These are phyloP conservation scores for Dipodascopsis tothii DNA, from an alignment of 805 yeast species.

Conservation along the genomic window DNA sequence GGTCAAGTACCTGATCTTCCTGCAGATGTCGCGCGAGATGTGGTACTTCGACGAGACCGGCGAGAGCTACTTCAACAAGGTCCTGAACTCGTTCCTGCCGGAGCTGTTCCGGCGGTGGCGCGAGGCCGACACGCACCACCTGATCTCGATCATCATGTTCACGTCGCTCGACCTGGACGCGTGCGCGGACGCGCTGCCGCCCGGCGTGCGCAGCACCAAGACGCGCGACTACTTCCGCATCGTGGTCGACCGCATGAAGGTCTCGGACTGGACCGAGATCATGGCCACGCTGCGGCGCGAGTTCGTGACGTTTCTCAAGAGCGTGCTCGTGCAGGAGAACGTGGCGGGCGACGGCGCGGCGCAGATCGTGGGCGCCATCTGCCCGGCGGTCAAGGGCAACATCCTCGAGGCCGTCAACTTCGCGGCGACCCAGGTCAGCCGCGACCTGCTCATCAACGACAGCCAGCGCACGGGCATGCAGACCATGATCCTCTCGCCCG, in stretches of 20 bases:
- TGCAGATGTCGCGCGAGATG: constrained; percentile 91
- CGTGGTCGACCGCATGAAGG: constrained; percentile 89
- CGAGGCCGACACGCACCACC: constrained; percentile 77
- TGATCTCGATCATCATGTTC: constrained; percentile 81
- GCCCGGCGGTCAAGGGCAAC: constrained; percentile 88
- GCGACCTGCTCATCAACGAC: constrained; percentile 77
- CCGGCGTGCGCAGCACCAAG: constrained; percentile 63
- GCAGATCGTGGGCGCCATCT: constrained; percentile 50
- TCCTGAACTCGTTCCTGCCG: constrained; percentile 88
- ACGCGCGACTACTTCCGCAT: constrained; percentile 80
- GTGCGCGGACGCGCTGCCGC: constrained; percentile 35
- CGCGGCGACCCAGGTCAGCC: constrained; percentile 68
- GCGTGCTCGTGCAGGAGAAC: constrained; percentile 48
- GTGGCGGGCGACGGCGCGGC: constrained; percentile 29
- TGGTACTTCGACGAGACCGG: constrained; percentile 98
- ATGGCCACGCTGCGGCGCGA: constrained; percentile 82
- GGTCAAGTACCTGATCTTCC: constrained; percentile 70
- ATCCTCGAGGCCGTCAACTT: constrained; percentile 78
- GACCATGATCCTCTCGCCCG: constrained; percentile 79
- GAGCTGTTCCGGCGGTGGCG: constrained; percentile 83
- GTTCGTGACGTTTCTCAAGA: constrained; percentile 72
- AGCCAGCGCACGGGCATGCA: constrained; percentile 87
- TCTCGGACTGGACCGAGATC: constrained; percentile 81
- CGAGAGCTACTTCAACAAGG: constrained; percentile 83
- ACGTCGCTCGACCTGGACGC: constrained; percentile 48